Evolutionary conservation across 2,329 filamentous ascomycete genomes (phyloP).

Genomic region (Alternaria sp.): DNA sequence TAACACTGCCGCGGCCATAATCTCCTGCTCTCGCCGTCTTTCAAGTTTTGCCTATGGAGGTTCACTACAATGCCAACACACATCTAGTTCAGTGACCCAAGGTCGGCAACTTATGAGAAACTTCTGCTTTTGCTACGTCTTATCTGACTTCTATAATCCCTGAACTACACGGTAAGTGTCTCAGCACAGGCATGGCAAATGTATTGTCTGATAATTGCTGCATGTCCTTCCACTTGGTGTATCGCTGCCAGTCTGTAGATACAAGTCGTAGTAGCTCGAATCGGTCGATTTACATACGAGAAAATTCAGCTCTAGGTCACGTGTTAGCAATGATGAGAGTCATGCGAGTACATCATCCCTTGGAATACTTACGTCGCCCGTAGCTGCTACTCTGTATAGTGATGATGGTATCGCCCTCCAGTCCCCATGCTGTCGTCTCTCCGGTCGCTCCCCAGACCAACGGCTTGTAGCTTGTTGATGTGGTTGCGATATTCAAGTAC

Average conservation of each 20-base stretch:
- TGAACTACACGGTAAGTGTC: background rate
- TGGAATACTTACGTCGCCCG: slow-evolving; percentile 51
- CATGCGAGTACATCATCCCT: background rate
- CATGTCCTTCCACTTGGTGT: slow-evolving; percentile 60
- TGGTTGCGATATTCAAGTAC: slow-evolving; percentile 60
- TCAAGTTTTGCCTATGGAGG: background rate
- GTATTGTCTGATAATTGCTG: slow-evolving; percentile 64
- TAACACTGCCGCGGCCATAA: slow-evolving; percentile 13
- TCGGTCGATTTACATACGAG: slow-evolving; percentile 57
- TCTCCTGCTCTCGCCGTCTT: background rate
- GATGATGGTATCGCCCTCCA: slow-evolving; percentile 61
- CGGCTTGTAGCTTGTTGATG: slow-evolving; percentile 62
- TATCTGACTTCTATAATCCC: background rate
- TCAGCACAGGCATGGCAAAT: slow-evolving; percentile 61
- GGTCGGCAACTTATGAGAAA: background rate
- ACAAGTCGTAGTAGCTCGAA: slow-evolving; percentile 60
- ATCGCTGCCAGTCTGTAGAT: slow-evolving; percentile 62
- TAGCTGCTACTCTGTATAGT: slow-evolving; percentile 56
- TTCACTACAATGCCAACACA: background rate
- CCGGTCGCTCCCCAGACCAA: slow-evolving; percentile 56
- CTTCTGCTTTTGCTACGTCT: background rate
- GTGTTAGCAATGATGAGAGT: background rate
- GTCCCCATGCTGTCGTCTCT: slow-evolving; percentile 60
- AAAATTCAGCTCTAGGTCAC: slow-evolving; percentile 58
- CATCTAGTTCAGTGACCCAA: background rate